Evolutionary conservation across 352 stramenopile species (phyloP).

Genomic region (Phytophthora uliginosa): DNA sequence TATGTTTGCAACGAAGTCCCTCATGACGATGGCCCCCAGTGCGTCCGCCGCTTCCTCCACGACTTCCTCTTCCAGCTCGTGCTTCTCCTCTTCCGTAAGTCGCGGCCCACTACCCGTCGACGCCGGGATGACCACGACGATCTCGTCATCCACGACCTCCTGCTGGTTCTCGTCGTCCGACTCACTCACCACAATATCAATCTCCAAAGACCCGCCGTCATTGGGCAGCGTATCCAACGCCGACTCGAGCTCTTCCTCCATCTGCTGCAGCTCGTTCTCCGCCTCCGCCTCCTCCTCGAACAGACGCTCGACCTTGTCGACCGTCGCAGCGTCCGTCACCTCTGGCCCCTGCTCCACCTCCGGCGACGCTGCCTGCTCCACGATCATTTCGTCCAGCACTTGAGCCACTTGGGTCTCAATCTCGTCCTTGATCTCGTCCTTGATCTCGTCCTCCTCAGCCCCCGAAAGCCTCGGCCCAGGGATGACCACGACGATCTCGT

Average conservation of each 20-base stretch:
- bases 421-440: conserved; percentile 17
- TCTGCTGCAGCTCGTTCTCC: conserved; percentile 17
- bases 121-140: conserved; percentile 7
- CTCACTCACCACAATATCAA: conserved; percentile 26
- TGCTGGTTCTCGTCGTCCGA: conserved; percentile 11
- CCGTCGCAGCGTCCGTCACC: neutral
- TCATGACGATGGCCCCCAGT: conserved; percentile 18
- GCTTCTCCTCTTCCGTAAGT: conserved; percentile 24
- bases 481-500: conserved; percentile 27
- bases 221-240: conserved; percentile 13
- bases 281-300: conserved; percentile 31
- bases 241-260: conserved; percentile 19
- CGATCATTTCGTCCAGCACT: conserved; percentile 20
- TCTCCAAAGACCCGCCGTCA: conserved; percentile 7
- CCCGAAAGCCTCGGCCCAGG: neutral
- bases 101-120: neutral
- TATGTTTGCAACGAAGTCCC: conserved; percentile 18
- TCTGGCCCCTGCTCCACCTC: neutral
- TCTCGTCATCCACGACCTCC: conserved; percentile 3
- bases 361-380: conserved; percentile 1
- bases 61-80: conserved; percentile 24
- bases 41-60: conserved; percentile 17
- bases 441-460: neutral
- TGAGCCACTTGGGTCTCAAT: conserved; percentile 23
- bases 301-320: conserved; percentile 16